Conservation (phyloP, 2,329 filamentous ascomycete species). For the Venturia asperata region DNA sequence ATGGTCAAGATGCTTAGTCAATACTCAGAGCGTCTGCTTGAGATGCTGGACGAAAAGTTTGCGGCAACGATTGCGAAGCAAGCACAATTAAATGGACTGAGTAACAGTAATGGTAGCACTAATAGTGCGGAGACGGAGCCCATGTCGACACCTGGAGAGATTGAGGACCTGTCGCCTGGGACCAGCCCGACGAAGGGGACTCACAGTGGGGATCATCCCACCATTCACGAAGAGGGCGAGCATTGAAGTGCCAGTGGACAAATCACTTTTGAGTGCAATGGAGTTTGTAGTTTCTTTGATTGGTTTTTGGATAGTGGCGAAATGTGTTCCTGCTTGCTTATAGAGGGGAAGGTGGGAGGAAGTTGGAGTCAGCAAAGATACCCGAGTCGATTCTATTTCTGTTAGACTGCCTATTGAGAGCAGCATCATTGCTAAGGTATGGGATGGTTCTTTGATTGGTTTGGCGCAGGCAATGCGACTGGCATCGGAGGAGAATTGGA, state of each 20-base stretch:
- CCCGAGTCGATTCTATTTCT: not conserved
- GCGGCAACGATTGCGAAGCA: constrained; percentile 17
- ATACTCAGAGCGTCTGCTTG: constrained; percentile 65
- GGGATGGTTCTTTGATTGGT: not conserved
- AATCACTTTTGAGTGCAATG: not conserved
- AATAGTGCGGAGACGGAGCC: not conserved
- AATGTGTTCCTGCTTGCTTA: not conserved
- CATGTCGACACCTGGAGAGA: not conserved
- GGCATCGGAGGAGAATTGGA: not conserved
- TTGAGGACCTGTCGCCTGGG: constrained; percentile 1
- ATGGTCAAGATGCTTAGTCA: constrained; percentile 59
- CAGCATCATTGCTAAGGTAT: not conserved
- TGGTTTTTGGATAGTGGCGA: not conserved
- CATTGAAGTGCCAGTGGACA: constrained; percentile 12
- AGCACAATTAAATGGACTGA: not conserved
- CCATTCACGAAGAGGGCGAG: constrained; percentile 6
- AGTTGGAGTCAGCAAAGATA: not conserved
- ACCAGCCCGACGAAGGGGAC: not conserved
- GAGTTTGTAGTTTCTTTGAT: not conserved
- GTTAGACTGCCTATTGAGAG: not conserved
- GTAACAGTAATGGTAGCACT: not conserved
- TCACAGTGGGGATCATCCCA: not conserved
- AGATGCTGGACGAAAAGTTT: constrained; percentile 61
- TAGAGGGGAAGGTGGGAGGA: not conserved
- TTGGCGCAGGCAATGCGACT: not conserved